These are phyloP conservation scores for Trichoderma afroharzianum DNA, from an alignment of 2,329 filamentous ascomycete species.

Conservation along the genomic window DNA sequence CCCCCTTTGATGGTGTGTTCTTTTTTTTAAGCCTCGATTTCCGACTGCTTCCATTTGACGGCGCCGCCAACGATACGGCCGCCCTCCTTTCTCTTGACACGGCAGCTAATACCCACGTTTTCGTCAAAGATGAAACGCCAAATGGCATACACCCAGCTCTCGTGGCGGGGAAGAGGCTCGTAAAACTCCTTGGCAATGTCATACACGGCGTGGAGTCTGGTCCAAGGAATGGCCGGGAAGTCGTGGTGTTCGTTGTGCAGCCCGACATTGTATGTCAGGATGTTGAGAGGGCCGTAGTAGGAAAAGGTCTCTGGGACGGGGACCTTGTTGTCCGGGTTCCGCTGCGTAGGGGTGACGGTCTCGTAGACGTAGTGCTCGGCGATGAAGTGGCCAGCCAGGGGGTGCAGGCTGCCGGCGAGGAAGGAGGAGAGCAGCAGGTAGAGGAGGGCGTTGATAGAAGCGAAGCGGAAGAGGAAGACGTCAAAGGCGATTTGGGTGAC, in stretches of 20 bases:
- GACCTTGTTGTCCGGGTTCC: conserved; percentile 56
- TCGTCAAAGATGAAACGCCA: conserved; percentile 95
- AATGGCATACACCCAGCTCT: conserved; percentile 88
- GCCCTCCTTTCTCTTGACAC: conserved; percentile 87
- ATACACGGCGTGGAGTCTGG: conserved; percentile 71
- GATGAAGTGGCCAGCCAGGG: conserved; percentile 95
- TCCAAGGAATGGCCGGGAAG: conserved; percentile 97
- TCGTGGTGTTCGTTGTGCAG: conserved; percentile 99
- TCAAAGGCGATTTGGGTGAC: conserved; percentile 75
- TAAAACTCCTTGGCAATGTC: conserved; percentile 89
- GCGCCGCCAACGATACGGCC: conserved; percentile 55
- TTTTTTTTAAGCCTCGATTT: conserved; percentile 59
- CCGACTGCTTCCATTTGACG: conserved; percentile 60
- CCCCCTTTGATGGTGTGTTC: not conserved
- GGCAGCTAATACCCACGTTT: conserved; percentile 82
- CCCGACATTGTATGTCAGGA: conserved; percentile 94
- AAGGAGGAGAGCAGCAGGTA: conserved; percentile 91
- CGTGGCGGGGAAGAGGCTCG: conserved; percentile 76
- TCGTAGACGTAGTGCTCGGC: conserved; percentile 91
- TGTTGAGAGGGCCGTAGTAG: conserved; percentile 91
- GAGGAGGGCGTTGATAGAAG: conserved; percentile 62
- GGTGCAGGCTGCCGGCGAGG: conserved; percentile 88
- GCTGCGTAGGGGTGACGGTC: conserved; percentile 53
- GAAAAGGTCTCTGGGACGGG: conserved; percentile 90
- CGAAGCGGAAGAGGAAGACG: conserved; percentile 57